These are phyloP conservation scores for Pichia cactophila DNA, from an alignment of 1,139 yeast species.

Conservation along the genomic window DNA sequence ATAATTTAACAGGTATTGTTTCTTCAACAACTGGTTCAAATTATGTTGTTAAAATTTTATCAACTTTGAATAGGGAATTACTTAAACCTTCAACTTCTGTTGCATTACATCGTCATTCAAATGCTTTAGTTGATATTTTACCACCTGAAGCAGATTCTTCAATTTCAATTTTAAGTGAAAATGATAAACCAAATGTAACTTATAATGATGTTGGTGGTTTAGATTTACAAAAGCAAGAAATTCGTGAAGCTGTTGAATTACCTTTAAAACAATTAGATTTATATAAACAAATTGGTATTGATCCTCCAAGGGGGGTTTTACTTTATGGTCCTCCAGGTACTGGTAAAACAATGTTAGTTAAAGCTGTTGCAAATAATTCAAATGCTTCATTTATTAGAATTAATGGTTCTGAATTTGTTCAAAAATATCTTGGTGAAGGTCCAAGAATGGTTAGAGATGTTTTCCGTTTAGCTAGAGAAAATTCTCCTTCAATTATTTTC, in stretches of 20 bases:
- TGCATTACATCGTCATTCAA: slow-evolving; percentile 96
- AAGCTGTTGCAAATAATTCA: slow-evolving; percentile 96
- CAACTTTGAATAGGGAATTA: slow-evolving; percentile 90
- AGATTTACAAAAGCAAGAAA: slow-evolving; percentile 98
- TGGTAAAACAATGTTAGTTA: slow-evolving; percentile 97
- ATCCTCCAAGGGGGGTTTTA: slow-evolving; percentile 96
- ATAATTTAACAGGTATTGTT: slow-evolving; percentile 92
- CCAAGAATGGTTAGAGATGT: slow-evolving; percentile 99
- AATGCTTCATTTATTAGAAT: slow-evolving; percentile 95
- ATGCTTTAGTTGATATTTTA: slow-evolving; percentile 90
- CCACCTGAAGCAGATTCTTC: slow-evolving; percentile 99
- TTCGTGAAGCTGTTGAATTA: slow-evolving; percentile 95
- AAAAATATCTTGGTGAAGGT: slow-evolving; percentile 97
- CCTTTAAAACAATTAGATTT: slow-evolving; percentile 95
- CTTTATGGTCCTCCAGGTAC: slow-evolving; percentile 99
- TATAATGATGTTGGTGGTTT: slow-evolving; percentile 96
- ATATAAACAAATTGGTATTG: slow-evolving; percentile 96
- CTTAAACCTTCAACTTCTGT: slow-evolving; percentile 93
- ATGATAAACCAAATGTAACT: slow-evolving; percentile 65
- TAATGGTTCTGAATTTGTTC: slow-evolving; percentile 96
- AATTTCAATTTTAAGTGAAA: slow-evolving; percentile 88
- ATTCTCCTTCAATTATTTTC: slow-evolving; percentile 92
- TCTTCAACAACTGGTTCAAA: slow-evolving; percentile 97
- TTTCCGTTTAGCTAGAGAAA: slow-evolving; percentile 92
- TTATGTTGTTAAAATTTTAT: slow-evolving; percentile 88